phyloP scores from a whole-genome alignment of 2,329 filamentous ascomycete genomes.

The Stagonosporopsis chrysanthemi region DNA sequence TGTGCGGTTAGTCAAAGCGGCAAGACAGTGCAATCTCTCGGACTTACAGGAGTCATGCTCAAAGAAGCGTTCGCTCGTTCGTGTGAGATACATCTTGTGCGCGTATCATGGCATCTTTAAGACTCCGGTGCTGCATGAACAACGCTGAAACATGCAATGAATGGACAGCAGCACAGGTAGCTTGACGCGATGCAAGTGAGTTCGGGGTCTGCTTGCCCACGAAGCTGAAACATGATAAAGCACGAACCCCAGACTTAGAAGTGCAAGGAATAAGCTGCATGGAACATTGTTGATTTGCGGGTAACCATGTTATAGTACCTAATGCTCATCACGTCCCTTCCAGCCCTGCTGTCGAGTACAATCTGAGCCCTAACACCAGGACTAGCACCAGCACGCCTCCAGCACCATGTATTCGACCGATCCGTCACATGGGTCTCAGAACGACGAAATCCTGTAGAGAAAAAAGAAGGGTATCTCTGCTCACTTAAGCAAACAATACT shows the following conservation, averaged over 20 bases:
- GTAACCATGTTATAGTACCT: constrained; percentile 42
- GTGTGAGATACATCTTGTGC: constrained; percentile 4
- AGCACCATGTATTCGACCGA: constrained; percentile 26
- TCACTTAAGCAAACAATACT: constrained; percentile 45
- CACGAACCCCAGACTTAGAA: constrained; percentile 8
- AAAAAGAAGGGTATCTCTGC: constrained; percentile 50
- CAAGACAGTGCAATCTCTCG: constrained; percentile 28
- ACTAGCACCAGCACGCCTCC: constrained; percentile 24
- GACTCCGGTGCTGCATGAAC: constrained; percentile 17
- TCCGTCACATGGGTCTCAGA: constrained; percentile 20
- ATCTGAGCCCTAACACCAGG: constrained; percentile 36
- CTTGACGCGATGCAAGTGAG: neutral
- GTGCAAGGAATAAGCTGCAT: constrained; percentile 20
- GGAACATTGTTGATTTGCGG: constrained; percentile 37
- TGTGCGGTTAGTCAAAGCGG: constrained; percentile 28
- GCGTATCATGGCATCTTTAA: constrained; percentile 15
- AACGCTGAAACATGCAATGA: constrained; percentile 37
- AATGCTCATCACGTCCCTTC: constrained; percentile 44
- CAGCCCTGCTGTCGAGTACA: constrained; percentile 44
- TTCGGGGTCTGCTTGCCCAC: constrained; percentile 19
- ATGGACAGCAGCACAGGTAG: constrained; percentile 21
- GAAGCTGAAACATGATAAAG: constrained; percentile 39
- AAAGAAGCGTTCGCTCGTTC: constrained; percentile 8
- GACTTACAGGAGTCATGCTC: constrained; percentile 40
- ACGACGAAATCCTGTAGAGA: constrained; percentile 16